A percentile compares a stretch with the other conserved stretches of the same genome.
Evolutionary conservation across 2,329 filamentous ascomycete genomes (phyloP).

Genomic region (Didymellaceae sp.): DNA sequence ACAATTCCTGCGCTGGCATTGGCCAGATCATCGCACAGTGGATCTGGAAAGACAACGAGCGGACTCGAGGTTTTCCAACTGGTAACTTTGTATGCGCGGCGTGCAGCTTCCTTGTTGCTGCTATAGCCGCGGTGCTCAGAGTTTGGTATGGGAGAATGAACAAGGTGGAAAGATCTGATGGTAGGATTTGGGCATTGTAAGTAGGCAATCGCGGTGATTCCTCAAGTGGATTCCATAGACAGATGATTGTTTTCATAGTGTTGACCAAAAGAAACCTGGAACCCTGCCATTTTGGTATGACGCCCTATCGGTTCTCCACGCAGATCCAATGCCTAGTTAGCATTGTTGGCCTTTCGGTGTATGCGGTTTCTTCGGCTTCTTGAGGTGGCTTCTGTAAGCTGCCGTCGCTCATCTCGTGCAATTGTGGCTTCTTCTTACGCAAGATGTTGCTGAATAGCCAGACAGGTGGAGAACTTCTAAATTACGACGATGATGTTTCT

Average conservation of each 20-base stretch:
- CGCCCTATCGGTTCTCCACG: too few species aligned
- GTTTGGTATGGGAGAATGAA: constrained; percentile 41
- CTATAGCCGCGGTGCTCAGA: constrained; percentile 32
- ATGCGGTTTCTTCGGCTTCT: neutral
- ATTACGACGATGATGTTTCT: too few species aligned
- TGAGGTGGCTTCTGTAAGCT: neutral
- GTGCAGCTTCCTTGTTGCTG: constrained; percentile 44
- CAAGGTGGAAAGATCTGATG: constrained; percentile 20
- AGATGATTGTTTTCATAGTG: too few species aligned
- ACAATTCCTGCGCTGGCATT: constrained; percentile 49
- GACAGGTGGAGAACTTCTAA: too few species aligned
- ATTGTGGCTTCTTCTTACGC: too few species aligned
- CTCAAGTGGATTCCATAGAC: too few species aligned
- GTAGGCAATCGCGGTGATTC: too few species aligned
- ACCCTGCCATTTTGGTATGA: too few species aligned
- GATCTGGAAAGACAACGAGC: constrained; percentile 48
- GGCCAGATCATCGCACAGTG: constrained; percentile 51
- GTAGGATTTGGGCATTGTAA: constrained; percentile 24
- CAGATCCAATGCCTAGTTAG: too few species aligned
- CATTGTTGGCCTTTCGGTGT: neutral
- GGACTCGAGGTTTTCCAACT: constrained; percentile 44
- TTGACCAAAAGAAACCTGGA: too few species aligned
- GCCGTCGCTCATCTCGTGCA: too few species aligned
- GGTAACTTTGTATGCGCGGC: constrained; percentile 52
- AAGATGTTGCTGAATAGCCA: too few species aligned